Conservation (phyloP, 805 yeast genomes). For the Starmera quercuum region DNA sequence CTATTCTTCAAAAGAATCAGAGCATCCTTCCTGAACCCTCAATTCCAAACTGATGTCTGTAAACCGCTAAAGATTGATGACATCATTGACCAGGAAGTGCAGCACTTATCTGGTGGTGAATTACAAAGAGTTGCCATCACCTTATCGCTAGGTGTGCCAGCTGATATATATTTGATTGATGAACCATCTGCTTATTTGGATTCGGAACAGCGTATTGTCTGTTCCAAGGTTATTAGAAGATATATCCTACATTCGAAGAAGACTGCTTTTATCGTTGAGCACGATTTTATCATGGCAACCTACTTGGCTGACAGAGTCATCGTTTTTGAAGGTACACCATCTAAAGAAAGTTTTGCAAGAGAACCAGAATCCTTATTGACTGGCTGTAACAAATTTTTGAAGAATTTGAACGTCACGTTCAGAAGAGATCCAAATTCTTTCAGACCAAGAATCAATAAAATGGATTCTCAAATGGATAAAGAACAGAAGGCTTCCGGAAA, state of each 20-base stretch:
- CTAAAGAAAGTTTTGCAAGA: conserved; percentile 76
- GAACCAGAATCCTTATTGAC: conserved; percentile 90
- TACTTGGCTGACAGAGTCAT: conserved; percentile 97
- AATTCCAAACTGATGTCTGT: conserved; percentile 96
- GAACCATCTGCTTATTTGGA: conserved; percentile 99
- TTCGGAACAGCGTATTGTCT: conserved; percentile 98
- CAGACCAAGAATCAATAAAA: conserved; percentile 97
- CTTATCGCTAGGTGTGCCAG: conserved; percentile 85
- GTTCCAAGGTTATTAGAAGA: conserved; percentile 97
- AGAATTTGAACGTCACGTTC: conserved; percentile 94
- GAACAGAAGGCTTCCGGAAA: conserved; percentile 92
- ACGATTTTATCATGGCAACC: conserved; percentile 99
- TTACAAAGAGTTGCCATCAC: conserved; percentile 98
- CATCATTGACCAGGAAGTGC: conserved; percentile 96
- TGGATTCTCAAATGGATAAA: conserved; percentile 98
- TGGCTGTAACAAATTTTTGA: conserved; percentile 95
- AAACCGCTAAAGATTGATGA: conserved; percentile 92
- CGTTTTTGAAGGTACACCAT: conserved; percentile 95
- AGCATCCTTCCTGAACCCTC: conserved; percentile 90
- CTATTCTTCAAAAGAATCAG: conserved; percentile 94
- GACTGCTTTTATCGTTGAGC: conserved; percentile 99
- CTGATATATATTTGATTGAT: conserved; percentile 94
- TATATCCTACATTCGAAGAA: conserved; percentile 93
- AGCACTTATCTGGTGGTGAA: conserved; percentile 98
- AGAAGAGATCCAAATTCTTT: conserved; percentile 98